A percentile compares a stretch with the other conserved stretches of the same genome.
These are phyloP conservation scores for Dioszegia aurantiaca DNA, from an alignment of 768 basidiomycete species.

Conservation along the genomic window DNA sequence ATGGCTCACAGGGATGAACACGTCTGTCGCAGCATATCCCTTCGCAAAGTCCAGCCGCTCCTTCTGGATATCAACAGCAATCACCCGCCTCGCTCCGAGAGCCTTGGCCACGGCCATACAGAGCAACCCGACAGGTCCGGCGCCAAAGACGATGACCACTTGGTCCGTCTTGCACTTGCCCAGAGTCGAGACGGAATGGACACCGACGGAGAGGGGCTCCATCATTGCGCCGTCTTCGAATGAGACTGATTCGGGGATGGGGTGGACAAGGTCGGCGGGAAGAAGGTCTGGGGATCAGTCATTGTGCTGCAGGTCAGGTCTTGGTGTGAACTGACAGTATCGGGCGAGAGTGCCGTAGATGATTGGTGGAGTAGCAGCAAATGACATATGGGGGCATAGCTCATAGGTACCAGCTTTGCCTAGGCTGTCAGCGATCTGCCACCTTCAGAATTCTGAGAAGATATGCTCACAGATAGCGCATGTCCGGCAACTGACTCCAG, in stretches of 20 bases:
- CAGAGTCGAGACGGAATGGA: conserved; percentile 78
- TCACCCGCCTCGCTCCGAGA: conserved; percentile 75
- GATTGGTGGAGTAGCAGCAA: conserved; percentile 84
- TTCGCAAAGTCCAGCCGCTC: conserved; percentile 84
- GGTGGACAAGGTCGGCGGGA: conserved; percentile 68
- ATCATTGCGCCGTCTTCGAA: conserved; percentile 97
- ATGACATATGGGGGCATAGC: conserved; percentile 81
- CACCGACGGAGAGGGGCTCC: conserved; percentile 88
- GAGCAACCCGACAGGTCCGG: conserved; percentile 71
- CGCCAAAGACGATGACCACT: conserved; percentile 79
- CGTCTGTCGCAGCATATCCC: conserved; percentile 74
- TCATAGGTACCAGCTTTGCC: conserved; percentile 69
- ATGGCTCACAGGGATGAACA: conserved; percentile 51
- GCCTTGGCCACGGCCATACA: conserved; percentile 94
- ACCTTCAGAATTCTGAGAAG: conserved; percentile 63
- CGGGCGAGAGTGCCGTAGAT: conserved; percentile 83
- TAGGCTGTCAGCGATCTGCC: conserved; percentile 61
- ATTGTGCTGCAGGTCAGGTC: not conserved
- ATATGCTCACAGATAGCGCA: conserved; percentile 66
- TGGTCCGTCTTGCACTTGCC: conserved; percentile 72
- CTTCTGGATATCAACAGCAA: conserved; percentile 67
- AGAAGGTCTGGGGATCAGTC: conserved; percentile 8
- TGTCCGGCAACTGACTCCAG: conserved; percentile 76
- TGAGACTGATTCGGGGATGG: conserved; percentile 72
- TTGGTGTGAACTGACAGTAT: conserved; percentile 69